Base-by-base conservation (phyloP, 169 alveolate species). In the Babesia caballi region DNA sequence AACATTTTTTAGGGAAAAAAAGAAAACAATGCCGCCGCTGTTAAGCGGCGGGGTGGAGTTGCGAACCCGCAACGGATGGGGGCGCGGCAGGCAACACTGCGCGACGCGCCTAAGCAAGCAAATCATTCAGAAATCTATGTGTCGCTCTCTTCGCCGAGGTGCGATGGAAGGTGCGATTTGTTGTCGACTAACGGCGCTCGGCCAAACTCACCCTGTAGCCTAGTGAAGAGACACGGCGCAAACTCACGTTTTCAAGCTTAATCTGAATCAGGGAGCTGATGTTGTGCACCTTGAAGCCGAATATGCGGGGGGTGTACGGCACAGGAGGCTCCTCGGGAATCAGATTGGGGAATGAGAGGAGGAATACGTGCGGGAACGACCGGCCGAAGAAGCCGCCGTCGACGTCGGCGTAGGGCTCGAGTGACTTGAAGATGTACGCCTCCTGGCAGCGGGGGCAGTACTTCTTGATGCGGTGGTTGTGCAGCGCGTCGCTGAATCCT, bases 301-400 rank as follows among this genome's bases (percentile, higher is more conserved):
- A 91, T 54, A 91, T 90, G 58, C 82, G 82, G 19, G 95, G 92
- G 28, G 83, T 71, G 57, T 82, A 90, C 28, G 93, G 93, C 44
- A 84, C 71, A 19, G 95, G 95, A 5, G 93, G 90, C 40, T 82
- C 83, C 53, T 78, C 85, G 4, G 95, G 89, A 30, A 88, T 77
- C 44, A 90, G 85, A 72, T 94, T 94, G 15, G 98, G 97, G 75
- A 84, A 95, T n/a, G 94, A 75, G 77, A 91, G 91, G 60, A 92
- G 58, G 47, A 97, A 93, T 23, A 94, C 81, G 42, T 93, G 96
- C 12, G 99, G 98, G 68, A 96, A 94, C 25, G 98, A 90, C 36
- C 96, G 90, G 3, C 99, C 99, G 75, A 97, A 94, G 73, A 92
- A 95, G 30, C 97, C 96, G 32, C 99, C 99, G 88, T 97, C 99